Evolutionary conservation across 306 rosid species (phyloP), one percentile per base, ranked within the genome.

Genomic region (Cucumis melo): DNA sequence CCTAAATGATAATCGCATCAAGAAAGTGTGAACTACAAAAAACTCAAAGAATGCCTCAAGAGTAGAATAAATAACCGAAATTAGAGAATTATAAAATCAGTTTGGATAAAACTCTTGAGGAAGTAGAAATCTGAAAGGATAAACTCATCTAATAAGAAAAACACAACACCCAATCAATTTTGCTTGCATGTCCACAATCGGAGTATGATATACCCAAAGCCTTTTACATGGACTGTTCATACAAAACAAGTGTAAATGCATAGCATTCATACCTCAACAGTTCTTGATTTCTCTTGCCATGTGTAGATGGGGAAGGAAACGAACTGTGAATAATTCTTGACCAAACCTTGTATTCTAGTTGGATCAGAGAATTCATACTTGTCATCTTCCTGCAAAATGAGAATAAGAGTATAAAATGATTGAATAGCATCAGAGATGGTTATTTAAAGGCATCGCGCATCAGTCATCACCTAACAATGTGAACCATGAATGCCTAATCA

Each of bases 241-340:
- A 53, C 34, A 63, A 46, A 14, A 19, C 27, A 17, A 17, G 14
- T 11, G 42, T 34, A 9, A 10, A 65, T 34, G 75, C 27, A 66
- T 36, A 17, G 17, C 42, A 66, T 16, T 5, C 83, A 77, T 78
- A 89, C 99, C 99, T 95, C 99, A 50, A 90, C 90, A 38, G 97
- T 92, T 79, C 84, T 87, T 60, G 99, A 88, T 60, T 95, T 95
- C 83, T 95, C 99, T 83, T 89, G 91, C 99, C 99, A 95, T 64
- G 98, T 92, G 54, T 79, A 95, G 77, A 95, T 95, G 51, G 99
- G 99, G 86, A 95, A 92, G 78, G 99, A 95, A 79, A 95, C 98
- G 80, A 95, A 95, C 80, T 92, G 99, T 8, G 99, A 95, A 86
- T 95, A 95, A 80, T 95, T 95, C 87, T 92, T 92, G 81, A 95